phyloP scores from a whole-genome alignment of 148 eudicot genomes.

The Simmondsia chinensis region DNA sequence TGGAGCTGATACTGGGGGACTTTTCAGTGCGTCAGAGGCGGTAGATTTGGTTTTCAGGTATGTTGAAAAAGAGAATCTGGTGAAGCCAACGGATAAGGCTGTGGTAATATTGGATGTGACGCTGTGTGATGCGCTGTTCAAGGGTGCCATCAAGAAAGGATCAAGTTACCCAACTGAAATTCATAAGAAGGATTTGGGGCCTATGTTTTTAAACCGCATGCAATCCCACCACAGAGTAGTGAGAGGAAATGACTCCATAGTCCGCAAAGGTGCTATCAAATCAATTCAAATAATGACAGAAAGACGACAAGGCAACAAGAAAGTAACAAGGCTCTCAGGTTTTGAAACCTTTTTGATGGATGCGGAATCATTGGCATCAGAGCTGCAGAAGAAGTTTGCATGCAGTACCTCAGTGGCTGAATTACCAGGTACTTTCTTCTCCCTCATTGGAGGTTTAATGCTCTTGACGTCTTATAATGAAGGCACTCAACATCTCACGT shows the following conservation, averaged over 20 bases:
- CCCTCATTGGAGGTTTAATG: not conserved
- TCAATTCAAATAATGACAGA: conserved; percentile 82
- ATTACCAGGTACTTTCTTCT: conserved; percentile 12
- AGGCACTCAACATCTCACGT: too few relatives aligned
- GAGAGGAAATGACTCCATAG: conserved; percentile 68
- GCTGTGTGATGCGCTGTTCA: conserved; percentile 86
- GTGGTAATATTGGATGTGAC: conserved; percentile 60
- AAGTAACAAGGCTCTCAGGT: conserved; percentile 88
- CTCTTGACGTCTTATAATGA: too few relatives aligned
- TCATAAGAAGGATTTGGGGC: conserved; percentile 80
- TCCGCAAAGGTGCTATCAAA: conserved; percentile 73
- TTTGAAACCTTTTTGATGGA: conserved; percentile 78
- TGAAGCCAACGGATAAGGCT: conserved; percentile 59
- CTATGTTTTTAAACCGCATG: conserved; percentile 71
- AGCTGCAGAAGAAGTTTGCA: conserved; percentile 93
- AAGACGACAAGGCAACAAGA: conserved; percentile 93
- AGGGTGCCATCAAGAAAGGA: conserved; percentile 85
- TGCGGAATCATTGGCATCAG: conserved; percentile 82
- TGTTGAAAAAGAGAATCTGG: conserved; percentile 79
- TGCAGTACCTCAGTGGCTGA: conserved; percentile 89
- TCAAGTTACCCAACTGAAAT: conserved; percentile 86
- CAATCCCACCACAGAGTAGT: conserved; percentile 83
- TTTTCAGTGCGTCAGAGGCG: conserved; percentile 69
- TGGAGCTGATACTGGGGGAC: conserved; percentile 62
- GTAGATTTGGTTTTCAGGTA: conserved; percentile 55